Conservation (phyloP, 805 yeast species). For the Yamadazyma ubonensis region DNA sequence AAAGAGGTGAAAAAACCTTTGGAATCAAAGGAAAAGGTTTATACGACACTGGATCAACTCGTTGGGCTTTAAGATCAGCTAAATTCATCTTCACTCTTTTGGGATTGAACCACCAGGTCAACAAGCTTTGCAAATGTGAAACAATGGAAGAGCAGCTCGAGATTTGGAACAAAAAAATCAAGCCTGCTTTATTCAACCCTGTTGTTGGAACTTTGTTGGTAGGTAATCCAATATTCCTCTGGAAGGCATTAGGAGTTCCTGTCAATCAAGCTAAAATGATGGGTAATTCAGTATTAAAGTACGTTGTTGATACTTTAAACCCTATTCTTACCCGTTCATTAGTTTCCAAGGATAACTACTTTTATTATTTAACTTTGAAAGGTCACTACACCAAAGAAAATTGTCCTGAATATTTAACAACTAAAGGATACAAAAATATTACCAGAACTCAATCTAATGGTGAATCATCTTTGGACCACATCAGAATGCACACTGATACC, state of each 20-base stretch:
- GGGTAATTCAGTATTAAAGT: slow-evolving; percentile 67
- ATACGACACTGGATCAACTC: slow-evolving; percentile 78
- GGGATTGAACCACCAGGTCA: slow-evolving; percentile 52
- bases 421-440: slow-evolving; percentile 54
- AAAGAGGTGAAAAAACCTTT: slow-evolving; percentile 60
- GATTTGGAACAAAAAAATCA: slow-evolving; percentile 62
- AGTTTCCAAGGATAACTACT: slow-evolving; percentile 71
- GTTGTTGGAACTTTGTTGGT: slow-evolving; percentile 63
- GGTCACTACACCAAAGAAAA: slow-evolving; percentile 60
- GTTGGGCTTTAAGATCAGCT: slow-evolving; percentile 81
- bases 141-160: slow-evolving; percentile 60
- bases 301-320: slow-evolving; percentile 75
- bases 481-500: slow-evolving; percentile 78
- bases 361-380: slow-evolving; percentile 66
- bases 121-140: slow-evolving; percentile 54
- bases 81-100: slow-evolving; percentile 55
- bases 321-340: slow-evolving; percentile 66
- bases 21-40: slow-evolving; percentile 55
- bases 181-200: slow-evolving; percentile 72
- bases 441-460: slow-evolving; percentile 27
- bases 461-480: slow-evolving; percentile 58
- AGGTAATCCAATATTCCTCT: slow-evolving; percentile 81
- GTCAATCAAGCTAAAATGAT: slow-evolving; percentile 80
- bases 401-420: slow-evolving; percentile 75
- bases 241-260: slow-evolving; percentile 92